Evolutionary conservation across 2,329 filamentous ascomycete genomes (phyloP).

Genomic region (Dactylellina sp.): DNA sequence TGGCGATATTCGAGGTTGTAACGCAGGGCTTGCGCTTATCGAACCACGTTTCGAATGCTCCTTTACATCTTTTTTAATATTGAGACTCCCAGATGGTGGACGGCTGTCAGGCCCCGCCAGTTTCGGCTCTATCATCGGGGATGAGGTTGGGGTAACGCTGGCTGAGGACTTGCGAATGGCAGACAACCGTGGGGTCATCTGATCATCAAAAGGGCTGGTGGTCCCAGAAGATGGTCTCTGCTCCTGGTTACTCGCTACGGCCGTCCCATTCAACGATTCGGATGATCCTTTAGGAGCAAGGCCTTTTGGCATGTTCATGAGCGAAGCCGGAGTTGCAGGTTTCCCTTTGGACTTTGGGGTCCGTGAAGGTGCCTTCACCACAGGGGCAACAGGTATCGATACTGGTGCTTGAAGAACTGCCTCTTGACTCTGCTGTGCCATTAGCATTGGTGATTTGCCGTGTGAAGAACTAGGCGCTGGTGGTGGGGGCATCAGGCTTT

Average conservation of each 20-base stretch:
- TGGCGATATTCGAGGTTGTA: conserved; percentile 89
- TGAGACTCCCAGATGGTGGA: conserved; percentile 49
- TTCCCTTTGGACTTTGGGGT: conserved; percentile 63
- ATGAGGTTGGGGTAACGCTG: conserved; percentile 48
- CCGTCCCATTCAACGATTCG: conserved; percentile 21
- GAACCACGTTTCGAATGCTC: conserved; percentile 52
- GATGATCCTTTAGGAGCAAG: conserved; percentile 48
- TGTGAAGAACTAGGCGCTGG: conserved; percentile 50
- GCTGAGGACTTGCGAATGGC: conserved; percentile 42
- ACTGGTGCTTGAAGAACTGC: too few relatives aligned
- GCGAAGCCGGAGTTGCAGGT: conserved; percentile 85
- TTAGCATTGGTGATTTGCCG: conserved; percentile 46
- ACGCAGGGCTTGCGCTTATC: conserved; percentile 68
- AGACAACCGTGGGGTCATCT: conserved; percentile 53
- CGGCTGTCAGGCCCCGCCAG: conserved; percentile 45
- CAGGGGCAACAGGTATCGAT: conserved; percentile 60
- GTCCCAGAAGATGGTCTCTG: conserved; percentile 31
- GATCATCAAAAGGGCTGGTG: conserved; percentile 44
- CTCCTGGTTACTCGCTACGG: conserved; percentile 36
- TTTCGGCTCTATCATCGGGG: conserved; percentile 54
- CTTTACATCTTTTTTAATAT: conserved; percentile 43
- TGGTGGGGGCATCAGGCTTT: conserved; percentile 60
- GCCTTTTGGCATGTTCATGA: conserved; percentile 77
- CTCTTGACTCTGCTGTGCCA: conserved; percentile 74
- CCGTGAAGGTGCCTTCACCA: conserved; percentile 63